These are phyloP conservation scores for Phytophthora pinifolia DNA, from an alignment of 352 stramenopile species.

Conservation along the genomic window DNA sequence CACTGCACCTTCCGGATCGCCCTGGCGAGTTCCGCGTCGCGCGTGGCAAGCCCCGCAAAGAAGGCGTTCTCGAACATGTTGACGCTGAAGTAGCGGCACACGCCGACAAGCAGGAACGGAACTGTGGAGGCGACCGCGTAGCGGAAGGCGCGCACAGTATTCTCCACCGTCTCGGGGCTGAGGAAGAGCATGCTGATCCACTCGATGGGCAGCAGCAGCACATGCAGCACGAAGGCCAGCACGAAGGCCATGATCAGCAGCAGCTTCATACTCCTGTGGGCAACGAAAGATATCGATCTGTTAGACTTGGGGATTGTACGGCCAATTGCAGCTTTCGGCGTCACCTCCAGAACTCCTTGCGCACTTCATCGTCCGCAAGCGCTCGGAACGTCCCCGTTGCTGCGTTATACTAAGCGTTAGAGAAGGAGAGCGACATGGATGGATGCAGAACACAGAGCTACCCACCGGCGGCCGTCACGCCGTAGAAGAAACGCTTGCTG, in stretches of 20 bases:
- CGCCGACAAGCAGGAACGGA: conserved; percentile 55
- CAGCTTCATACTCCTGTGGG: conserved; percentile 43
- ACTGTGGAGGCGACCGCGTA: conserved; percentile 49
- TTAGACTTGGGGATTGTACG: conserved; percentile 11
- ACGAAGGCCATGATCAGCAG: conserved; percentile 55
- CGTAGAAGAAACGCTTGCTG: conserved; percentile 38
- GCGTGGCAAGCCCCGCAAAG: conserved; percentile 54
- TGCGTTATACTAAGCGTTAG: conserved; percentile 10
- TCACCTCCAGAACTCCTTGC: conserved; percentile 50
- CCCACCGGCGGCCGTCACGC: conserved; percentile 29
- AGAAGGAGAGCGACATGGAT: not conserved
- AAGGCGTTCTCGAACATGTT: conserved; percentile 71
- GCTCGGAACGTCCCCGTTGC: conserved; percentile 37
- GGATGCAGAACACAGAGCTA: conserved; percentile 4
- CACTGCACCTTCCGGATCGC: conserved; percentile 42
- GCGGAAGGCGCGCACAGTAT: conserved; percentile 52
- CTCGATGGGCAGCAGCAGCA: conserved; percentile 59
- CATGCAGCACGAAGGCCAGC: conserved; percentile 48
- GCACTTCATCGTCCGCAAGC: conserved; percentile 41
- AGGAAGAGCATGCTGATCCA: conserved; percentile 53
- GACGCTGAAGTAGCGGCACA: conserved; percentile 59
- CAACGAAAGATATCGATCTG: not conserved
- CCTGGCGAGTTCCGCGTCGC: conserved; percentile 39
- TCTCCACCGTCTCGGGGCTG: conserved; percentile 39
- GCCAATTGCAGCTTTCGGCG: not conserved